Evolutionary conservation across 768 basidiomycete species (phyloP).

Genomic region (Rhodocollybia butyracea): DNA sequence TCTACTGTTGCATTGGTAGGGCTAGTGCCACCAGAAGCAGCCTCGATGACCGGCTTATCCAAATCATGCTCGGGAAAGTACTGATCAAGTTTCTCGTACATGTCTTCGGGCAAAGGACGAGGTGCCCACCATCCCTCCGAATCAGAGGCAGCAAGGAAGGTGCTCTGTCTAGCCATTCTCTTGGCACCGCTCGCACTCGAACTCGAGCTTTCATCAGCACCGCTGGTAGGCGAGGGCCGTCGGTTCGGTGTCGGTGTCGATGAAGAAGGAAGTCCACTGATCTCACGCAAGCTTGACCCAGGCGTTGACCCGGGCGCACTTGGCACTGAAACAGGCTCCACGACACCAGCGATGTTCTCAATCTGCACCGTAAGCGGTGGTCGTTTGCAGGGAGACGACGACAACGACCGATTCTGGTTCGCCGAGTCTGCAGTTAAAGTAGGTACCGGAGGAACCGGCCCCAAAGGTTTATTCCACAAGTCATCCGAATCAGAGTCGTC

Average conservation of each 20-base stretch:
- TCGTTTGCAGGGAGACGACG: slow-evolving; percentile 21
- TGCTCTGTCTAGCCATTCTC: slow-evolving; percentile 38
- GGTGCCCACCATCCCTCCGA: slow-evolving; percentile 81
- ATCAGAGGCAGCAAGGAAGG: slow-evolving; percentile 41
- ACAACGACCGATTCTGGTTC: not conserved
- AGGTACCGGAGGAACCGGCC: slow-evolving; percentile 20
- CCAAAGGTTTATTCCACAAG: slow-evolving; percentile 42
- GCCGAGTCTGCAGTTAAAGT: not conserved
- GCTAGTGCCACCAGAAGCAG: slow-evolving; percentile 73
- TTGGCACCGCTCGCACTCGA: slow-evolving; percentile 26
- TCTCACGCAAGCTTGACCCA: not conserved
- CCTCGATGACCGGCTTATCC: slow-evolving; percentile 93
- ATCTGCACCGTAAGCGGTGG: slow-evolving; percentile 47
- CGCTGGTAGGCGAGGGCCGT: slow-evolving; percentile 16
- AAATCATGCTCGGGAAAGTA: slow-evolving; percentile 97
- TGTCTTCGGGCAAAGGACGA: slow-evolving; percentile 88
- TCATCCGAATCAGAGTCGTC: slow-evolving; percentile 50
- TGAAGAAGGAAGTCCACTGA: not conserved
- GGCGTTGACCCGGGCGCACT: slow-evolving; percentile 5
- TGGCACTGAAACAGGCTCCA: slow-evolving; percentile 11
- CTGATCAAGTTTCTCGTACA: slow-evolving; percentile 88
- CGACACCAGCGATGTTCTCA: slow-evolving; percentile 20
- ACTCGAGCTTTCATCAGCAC: slow-evolving; percentile 13
- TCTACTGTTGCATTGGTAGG: slow-evolving; percentile 62
- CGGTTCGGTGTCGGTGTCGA: slow-evolving; percentile 1